Conservation (phyloP, 768 basidiomycete genomes). For the Phaeotremella skinneri region DNA sequence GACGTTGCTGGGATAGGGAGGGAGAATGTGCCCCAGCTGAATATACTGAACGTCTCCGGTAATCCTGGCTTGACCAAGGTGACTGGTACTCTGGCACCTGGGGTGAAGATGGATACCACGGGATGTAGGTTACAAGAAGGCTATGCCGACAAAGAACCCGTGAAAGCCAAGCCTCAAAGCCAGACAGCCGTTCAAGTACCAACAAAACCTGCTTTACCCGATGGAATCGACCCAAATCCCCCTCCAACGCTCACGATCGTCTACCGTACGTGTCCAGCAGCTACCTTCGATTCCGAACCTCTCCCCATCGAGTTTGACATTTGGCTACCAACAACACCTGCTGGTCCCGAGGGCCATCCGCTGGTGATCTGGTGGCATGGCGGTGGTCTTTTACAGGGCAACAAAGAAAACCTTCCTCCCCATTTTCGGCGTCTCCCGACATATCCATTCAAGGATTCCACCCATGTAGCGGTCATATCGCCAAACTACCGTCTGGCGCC, state of each 20-base stretch:
- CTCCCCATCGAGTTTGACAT: slow-evolving; percentile 44
- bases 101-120: slow-evolving; percentile 28
- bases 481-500: slow-evolving; percentile 52
- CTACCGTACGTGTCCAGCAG: slow-evolving; percentile 37
- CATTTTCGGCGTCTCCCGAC: slow-evolving; percentile 44
- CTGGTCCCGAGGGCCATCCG: slow-evolving; percentile 25
- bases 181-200: background rate
- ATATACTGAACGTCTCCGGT: slow-evolving; percentile 22
- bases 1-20: slow-evolving; percentile 17
- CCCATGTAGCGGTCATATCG: slow-evolving; percentile 41
- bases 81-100: slow-evolving; percentile 17
- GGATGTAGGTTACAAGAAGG: slow-evolving; percentile 25
- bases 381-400: slow-evolving; percentile 47
- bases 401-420: slow-evolving; percentile 48
- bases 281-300: slow-evolving; percentile 43
- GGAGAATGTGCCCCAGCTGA: slow-evolving; percentile 26
- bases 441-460: slow-evolving; percentile 21
- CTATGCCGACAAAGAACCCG: background rate
- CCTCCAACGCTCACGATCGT: slow-evolving; percentile 26
- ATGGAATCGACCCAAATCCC: background rate
- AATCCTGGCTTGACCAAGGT: slow-evolving; percentile 23
- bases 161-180: background rate
- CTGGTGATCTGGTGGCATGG: slow-evolving; percentile 50
- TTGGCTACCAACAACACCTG: slow-evolving; percentile 33
- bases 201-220: background rate